Base-by-base conservation (phyloP, 352 stramenopile species). In the Peronosclerospora sorghi region DNA sequence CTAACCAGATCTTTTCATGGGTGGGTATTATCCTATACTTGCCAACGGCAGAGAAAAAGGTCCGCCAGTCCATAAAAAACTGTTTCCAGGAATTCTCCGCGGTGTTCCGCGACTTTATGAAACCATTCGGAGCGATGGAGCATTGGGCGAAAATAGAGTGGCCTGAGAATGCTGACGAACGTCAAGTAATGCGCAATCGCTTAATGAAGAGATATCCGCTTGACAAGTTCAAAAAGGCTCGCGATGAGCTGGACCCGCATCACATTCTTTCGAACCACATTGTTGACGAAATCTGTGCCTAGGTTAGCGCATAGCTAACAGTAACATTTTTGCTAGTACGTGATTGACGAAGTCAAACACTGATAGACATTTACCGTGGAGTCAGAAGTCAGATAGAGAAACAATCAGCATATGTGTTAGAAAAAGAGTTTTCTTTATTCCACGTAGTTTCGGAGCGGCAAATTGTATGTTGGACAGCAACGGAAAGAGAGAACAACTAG, bases 11-110 rank as follows among this genome's bases (percentile, higher is more conserved):
- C 9, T 94, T 94, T 50, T 97, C 77, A 21, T 99, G 96, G 96
- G 94, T 99, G 21, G 96, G 96, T 42, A 87, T 98, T 35, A 98
- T 99, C 37, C 78, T 98, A 65, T 99, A 97, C 61, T 64, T 98
- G 15, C 62, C 74, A 32, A 78, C 93, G 35, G 65, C 84, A 12
- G 65, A 89, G 27, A 61, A 62, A 24, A 55, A 59, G 28, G 50
- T 56, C 24, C 73, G 73, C 14, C 26, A 51, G 18, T 75, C 82
- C 2, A 97, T 98, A 40, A 95, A 82, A 20, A 51, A 91, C 19
- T 63, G 75, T 18, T 99, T 99, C 51, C 66, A 86, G 42, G 62
- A 87, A 37, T 99, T 98, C 57, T 94, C 94, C 49, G 68, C 81
- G 24, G 65, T 91, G 34, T 82, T 97, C 24, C 66, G 81, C 23